phyloP scores from a whole-genome alignment of 2,329 filamentous ascomycete genomes.

The Exutisphaerella laricina region DNA sequence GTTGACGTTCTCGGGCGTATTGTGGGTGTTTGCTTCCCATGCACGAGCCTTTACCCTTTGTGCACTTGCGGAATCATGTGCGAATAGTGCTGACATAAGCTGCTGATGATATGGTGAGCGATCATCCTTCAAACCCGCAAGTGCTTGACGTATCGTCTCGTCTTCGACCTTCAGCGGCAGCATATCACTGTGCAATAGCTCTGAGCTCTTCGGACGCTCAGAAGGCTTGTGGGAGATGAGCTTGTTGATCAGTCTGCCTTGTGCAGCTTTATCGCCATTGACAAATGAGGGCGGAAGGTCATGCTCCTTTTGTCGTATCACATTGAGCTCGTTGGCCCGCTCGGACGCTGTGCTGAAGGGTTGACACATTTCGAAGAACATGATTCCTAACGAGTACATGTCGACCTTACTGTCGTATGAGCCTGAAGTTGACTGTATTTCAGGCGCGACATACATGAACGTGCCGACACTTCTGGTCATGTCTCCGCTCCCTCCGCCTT shows the following conservation, averaged over 20 bases:
- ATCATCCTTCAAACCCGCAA: conserved; percentile 74
- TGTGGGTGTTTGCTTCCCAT: conserved; percentile 41
- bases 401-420: conserved; percentile 93
- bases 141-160: conserved; percentile 76
- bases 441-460: conserved; percentile 86
- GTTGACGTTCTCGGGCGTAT: conserved; percentile 19
- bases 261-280: conserved; percentile 57
- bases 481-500: conserved; percentile 41
- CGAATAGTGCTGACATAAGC: conserved; percentile 78
- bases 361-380: conserved; percentile 96
- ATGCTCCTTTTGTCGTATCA: conserved; percentile 61
- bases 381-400: conserved; percentile 97
- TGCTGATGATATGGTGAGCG: conserved; percentile 84
- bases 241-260: conserved; percentile 71
- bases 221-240: conserved; percentile 77
- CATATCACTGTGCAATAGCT: conserved; percentile 78
- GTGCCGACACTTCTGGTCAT: conserved; percentile 70
- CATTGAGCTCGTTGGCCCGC: conserved; percentile 49
- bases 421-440: conserved; percentile 69
- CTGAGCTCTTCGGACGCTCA: conserved; percentile 73
- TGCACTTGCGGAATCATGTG: conserved; percentile 44
- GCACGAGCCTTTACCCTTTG: conserved; percentile 69
- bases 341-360: conserved; percentile 59
- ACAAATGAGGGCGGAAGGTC: conserved; percentile 65
- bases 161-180: conserved; percentile 89